phyloP scores from a whole-genome alignment of 75 land plant species.

The Pinus albicaulis region DNA sequence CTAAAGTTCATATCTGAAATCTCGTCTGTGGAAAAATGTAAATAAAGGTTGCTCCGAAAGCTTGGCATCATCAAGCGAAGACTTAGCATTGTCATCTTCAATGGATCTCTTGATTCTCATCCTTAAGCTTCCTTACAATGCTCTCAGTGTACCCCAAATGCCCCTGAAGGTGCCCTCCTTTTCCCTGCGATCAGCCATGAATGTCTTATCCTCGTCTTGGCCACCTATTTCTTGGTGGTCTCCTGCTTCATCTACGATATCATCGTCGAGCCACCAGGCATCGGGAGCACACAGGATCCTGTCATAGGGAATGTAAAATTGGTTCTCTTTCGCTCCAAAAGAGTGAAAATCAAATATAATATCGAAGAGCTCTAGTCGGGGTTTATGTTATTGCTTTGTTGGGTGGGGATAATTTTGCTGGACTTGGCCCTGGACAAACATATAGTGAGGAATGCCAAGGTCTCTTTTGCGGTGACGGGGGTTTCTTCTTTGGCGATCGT shows the following conservation, averaged over 20 bases:
- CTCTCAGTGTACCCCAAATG: conserved; percentile 57
- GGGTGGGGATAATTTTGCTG: conserved; percentile 73
- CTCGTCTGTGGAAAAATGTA: no score
- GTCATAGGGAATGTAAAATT: conserved; percentile 71
- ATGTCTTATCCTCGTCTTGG: conserved; percentile 64
- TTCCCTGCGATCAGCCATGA: conserved; percentile 76
- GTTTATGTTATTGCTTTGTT: conserved; percentile 93
- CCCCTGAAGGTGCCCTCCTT: conserved; percentile 62
- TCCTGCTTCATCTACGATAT: conserved; percentile 93
- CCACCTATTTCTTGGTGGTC: conserved; percentile 83
- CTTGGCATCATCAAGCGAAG: no score
- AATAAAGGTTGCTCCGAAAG: no score
- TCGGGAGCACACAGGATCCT: conserved; percentile 86
- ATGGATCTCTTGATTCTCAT: conserved; percentile 53
- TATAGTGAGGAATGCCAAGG: conserved; percentile 51
- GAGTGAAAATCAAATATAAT: conserved; percentile 93
- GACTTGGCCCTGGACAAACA: conserved; percentile 70
- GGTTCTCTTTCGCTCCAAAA: conserved; percentile 80
- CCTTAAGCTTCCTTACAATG: conserved; percentile 43
- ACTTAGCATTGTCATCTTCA: background rate
- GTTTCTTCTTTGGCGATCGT: conserved; percentile 48
- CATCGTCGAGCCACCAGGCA: conserved; percentile 98
- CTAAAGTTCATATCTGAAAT: no score
- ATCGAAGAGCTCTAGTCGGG: conserved; percentile 90
- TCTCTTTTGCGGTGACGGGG: conserved; percentile 60